Evolutionary conservation across 208 protist species (phyloP).

Genomic region (Trypanosoma lewisi): DNA sequence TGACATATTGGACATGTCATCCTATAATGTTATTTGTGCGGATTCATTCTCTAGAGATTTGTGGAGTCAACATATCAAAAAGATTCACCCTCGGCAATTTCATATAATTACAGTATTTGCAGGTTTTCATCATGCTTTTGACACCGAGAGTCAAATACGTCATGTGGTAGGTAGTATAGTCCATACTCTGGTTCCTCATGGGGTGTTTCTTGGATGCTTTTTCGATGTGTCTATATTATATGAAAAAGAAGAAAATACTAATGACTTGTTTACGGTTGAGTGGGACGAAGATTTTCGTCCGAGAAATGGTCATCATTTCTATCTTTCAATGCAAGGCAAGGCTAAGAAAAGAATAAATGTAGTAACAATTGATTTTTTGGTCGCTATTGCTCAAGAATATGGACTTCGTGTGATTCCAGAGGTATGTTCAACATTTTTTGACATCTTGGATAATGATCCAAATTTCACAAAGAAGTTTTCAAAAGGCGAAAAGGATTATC

Average conservation of each 20-base stretch:
- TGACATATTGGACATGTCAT: slow-evolving; percentile 36
- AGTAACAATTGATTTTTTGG: slow-evolving; percentile 78
- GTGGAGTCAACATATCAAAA: slow-evolving; percentile 68
- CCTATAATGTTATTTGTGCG: slow-evolving; percentile 72
- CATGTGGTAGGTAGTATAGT: slow-evolving; percentile 72
- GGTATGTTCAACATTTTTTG: slow-evolving; percentile 66
- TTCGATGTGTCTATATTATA: slow-evolving; percentile 63
- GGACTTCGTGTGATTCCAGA: slow-evolving; percentile 63
- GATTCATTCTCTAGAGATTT: slow-evolving; percentile 78
- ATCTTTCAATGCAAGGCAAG: slow-evolving; percentile 45
- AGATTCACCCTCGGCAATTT: slow-evolving; percentile 82
- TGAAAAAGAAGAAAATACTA: slow-evolving; percentile 53
- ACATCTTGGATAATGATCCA: slow-evolving; percentile 72
- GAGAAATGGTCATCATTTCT: slow-evolving; percentile 66
- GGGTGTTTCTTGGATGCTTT: slow-evolving; percentile 73
- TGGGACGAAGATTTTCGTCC: slow-evolving; percentile 66
- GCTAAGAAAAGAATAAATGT: slow-evolving; percentile 63
- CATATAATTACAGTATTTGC: slow-evolving; percentile 77
- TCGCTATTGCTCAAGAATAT: slow-evolving; percentile 65
- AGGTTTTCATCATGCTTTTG: slow-evolving; percentile 76
- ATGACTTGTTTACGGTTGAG: slow-evolving; percentile 56
- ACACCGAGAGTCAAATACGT: slow-evolving; percentile 51
- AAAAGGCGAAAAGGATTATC: slow-evolving; percentile 77
- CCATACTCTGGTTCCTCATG: slow-evolving; percentile 79
- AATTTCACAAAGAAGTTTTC: slow-evolving; percentile 69